Base-by-base conservation (phyloP, 2,329 filamentous ascomycete species). In the Hysterium pulicare region DNA sequence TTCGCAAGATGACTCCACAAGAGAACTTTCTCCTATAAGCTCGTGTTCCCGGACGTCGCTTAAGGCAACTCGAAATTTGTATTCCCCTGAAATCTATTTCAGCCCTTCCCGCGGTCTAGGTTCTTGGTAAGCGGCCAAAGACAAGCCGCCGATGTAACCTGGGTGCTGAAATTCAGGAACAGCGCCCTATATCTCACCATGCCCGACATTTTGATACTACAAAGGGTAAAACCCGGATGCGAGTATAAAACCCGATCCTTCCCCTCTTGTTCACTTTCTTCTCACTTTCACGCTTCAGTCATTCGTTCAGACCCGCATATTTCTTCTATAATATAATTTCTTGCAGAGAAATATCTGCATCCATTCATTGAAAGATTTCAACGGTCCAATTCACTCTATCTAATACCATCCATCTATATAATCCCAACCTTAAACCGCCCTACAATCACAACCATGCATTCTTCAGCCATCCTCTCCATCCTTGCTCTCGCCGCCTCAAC, bases 401-500 rank as follows among this genome's bases (percentile, higher is more conserved):
- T 24, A 38, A 41, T 34, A 13, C 2, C 39, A 23, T 19, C 21
- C 15, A 37, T 33, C 32, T 15, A 33, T 28, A 7, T 8, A 28
- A 28, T 13, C 24, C 13, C 13, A 5, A 24, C n/a, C 22, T n/a
- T n/a, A 9, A 15, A 6, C 19, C 19, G 32, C 24, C 24, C 30
- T 15, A 16, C 28, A 16, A 9, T 8, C 37, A 19, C 21, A 15
- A 50, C 39, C 28, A 57, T 57, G 49, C 45, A 46, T 37, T 45
- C 40, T 34, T 49, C 52, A 41, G 36, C 47, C 44, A 40, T 55
- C 57, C 39, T 62, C 50, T 23, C 60, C 44, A 48, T 58, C 48
- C 44, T 57, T 28, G 48, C 68, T 42, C 47, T 62, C 33, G 45
- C 62, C 42, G 50, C 58, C 36, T 41, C 57, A 17, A 58, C 55